These are phyloP conservation scores for Millerozyma miso DNA, from an alignment of 805 yeast genomes.

Conservation along the genomic window DNA sequence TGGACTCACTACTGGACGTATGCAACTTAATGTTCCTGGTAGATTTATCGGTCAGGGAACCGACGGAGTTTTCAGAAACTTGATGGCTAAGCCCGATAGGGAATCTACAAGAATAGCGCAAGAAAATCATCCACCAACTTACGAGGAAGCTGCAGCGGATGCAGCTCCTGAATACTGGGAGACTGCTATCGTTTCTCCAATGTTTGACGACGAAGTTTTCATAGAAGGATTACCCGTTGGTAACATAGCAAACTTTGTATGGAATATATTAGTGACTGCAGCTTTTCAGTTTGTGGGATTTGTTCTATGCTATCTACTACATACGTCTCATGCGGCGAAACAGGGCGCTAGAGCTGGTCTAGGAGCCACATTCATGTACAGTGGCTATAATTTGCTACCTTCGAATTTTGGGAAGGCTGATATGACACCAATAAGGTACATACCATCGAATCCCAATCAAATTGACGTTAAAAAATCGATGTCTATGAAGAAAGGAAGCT, in stretches of 20 bases:
- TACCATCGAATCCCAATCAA: conserved; percentile 31
- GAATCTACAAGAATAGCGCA: conserved; percentile 24
- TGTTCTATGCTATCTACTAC: conserved; percentile 80
- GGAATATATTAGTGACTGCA: conserved; percentile 88
- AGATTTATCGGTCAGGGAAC: conserved; percentile 44
- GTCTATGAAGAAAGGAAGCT: conserved; percentile 21
- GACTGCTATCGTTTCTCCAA: conserved; percentile 74
- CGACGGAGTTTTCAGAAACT: conserved; percentile 92
- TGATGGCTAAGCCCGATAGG: conserved; percentile 83
- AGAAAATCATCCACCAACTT: conserved; percentile 74
- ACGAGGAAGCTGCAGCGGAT: conserved; percentile 93
- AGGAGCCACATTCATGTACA: conserved; percentile 75
- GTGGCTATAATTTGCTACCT: conserved; percentile 44
- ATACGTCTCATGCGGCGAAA: conserved; percentile 95
- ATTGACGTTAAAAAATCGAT: conserved; percentile 26
- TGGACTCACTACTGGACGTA: conserved; percentile 39
- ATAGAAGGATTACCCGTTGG: conserved; percentile 97
- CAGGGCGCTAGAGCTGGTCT: conserved; percentile 92
- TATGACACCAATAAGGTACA: conserved; percentile 27
- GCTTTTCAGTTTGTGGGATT: conserved; percentile 94
- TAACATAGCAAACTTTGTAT: conserved; percentile 75
- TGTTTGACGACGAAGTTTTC: conserved; percentile 81
- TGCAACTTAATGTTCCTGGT: conserved; percentile 41
- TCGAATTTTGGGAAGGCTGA: conserved; percentile 37
- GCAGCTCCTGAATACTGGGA: conserved; percentile 98